Conservation (phyloP, 2,329 filamentous ascomycete species). For the Venturia oleaginea region DNA sequence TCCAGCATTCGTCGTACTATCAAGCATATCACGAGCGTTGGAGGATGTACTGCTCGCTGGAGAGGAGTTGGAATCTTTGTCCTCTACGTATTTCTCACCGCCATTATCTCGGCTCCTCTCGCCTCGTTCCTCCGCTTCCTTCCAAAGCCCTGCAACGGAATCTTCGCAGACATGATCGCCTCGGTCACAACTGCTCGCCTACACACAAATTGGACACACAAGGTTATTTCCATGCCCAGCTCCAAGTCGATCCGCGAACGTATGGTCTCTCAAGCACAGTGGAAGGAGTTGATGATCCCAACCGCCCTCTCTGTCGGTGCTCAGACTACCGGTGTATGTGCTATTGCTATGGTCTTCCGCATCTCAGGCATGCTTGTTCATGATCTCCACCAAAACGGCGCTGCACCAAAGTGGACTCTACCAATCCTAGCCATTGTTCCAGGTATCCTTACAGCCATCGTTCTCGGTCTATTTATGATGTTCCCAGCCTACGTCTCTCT, state of each 20-base stretch:
- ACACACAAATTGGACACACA: slow-evolving; percentile 73
- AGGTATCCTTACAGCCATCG: slow-evolving; percentile 28
- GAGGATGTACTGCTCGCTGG: slow-evolving; percentile 58
- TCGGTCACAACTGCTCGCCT: slow-evolving; percentile 57
- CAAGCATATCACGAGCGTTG: slow-evolving; percentile 52
- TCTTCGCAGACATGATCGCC: slow-evolving; percentile 36
- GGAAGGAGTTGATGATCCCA: slow-evolving; percentile 8
- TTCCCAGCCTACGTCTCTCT: slow-evolving; percentile 65
- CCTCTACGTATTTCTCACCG: slow-evolving; percentile 25
- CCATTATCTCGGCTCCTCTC: slow-evolving; percentile 29
- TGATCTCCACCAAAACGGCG: slow-evolving; percentile 10
- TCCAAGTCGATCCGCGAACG: slow-evolving; percentile 53
- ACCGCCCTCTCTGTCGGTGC: neutral
- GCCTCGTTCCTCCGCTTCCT: slow-evolving; percentile 14
- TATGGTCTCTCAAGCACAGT: slow-evolving; percentile 56
- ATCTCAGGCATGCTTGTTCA: neutral
- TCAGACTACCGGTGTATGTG: slow-evolving; percentile 4
- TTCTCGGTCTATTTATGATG: slow-evolving; percentile 29
- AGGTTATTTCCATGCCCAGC: slow-evolving; percentile 65
- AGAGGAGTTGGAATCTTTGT: slow-evolving; percentile 53
- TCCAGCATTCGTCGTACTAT: slow-evolving; percentile 49
- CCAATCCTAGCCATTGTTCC: slow-evolving; percentile 34
- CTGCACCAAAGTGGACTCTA: slow-evolving; percentile 18
- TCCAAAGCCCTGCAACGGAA: slow-evolving; percentile 13
- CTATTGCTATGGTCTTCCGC: neutral